Evolutionary conservation across 2,329 filamentous ascomycete species (phyloP).

Genomic region (Penicillium sumatraense): DNA sequence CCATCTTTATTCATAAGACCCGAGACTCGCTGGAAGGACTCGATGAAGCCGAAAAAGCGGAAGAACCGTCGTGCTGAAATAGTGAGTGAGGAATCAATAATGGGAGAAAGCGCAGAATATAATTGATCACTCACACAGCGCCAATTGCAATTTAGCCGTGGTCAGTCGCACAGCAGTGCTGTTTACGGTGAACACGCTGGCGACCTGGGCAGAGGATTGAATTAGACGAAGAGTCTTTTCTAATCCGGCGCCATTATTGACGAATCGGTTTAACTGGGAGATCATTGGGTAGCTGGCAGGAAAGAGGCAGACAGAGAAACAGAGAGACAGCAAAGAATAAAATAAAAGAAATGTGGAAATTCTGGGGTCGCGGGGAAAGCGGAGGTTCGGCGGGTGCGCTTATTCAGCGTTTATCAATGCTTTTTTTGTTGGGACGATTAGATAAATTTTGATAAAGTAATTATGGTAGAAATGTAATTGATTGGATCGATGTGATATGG

Average conservation of each 20-base stretch:
- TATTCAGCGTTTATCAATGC: neutral
- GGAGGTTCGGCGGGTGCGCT: neutral
- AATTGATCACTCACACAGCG: constrained; percentile 41
- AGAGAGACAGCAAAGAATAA: neutral
- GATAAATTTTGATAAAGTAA: neutral
- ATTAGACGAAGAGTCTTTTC: constrained; percentile 46
- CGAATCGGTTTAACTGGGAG: constrained; percentile 37
- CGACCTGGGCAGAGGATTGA: constrained; percentile 42
- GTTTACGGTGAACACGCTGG: constrained; percentile 31
- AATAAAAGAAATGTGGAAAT: neutral
- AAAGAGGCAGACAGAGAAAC: neutral
- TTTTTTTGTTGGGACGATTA: neutral
- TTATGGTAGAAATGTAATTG: too few species aligned
- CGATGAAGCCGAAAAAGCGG: constrained; percentile 70
- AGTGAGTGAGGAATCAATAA: neutral
- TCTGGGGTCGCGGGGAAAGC: neutral
- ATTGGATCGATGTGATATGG: too few species aligned
- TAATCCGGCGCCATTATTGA: constrained; percentile 37
- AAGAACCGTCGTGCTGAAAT: constrained; percentile 63
- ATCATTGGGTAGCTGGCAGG: constrained; percentile 10
- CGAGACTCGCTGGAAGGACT: constrained; percentile 60
- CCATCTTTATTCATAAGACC: constrained; percentile 41
- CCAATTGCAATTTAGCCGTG: constrained; percentile 46
- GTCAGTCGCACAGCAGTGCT: constrained; percentile 41
- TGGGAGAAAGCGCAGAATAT: too few species aligned